Base-by-base conservation (phyloP, 225 moss, liverwort and hornwort genomes). In the Neckera pumila region DNA sequence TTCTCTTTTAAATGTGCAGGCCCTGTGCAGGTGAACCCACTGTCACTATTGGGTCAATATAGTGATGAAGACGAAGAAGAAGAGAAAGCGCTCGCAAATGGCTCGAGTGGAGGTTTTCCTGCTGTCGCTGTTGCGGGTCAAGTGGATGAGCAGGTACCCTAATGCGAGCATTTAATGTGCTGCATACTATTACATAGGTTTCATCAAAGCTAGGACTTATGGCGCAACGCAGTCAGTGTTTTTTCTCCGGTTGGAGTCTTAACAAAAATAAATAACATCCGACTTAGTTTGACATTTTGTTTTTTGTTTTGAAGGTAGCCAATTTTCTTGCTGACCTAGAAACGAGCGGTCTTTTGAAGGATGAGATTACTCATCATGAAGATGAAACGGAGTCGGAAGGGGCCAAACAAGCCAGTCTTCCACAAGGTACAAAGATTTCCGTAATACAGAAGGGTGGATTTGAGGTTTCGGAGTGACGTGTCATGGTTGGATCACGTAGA, bases 21-120 rank as follows among this genome's bases (percentile, higher is more conserved):
- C 60, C 86, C 90, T 90, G 92, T 92, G 92, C 92, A 92, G 92
- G 94, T 92, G 86, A 89, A 95, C 67, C 95, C 95, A 34, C 67
- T 95, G 64, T 92, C 92, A 71, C 92, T 95, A 51, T 87, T 95
- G 76, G 95, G 92, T 63, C 95, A 95, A 77, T 95, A 95, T 64
- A 95, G 95, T 91, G 95, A 95, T 79, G 95, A 93, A 79, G 94
- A 95, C 43, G 93, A 90, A 90, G 95, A 94, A 88, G 93, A 94
- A 88, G 88, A 89, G 87, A 64, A 90, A 51, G 51, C 56, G 57
- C 83, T 79, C 23, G 92, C 91, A 75, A 93, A 94, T 66, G 95
- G 83, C 49, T 87, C 89, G 53, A 88, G 76, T 74, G 89, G 79
- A 86, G 88, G 54, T 75, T 85, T 65, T 87, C 73, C 89, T 89